Base-by-base conservation (phyloP, 169 alveolate genomes). In the Plasmodium knowlesi region DNA sequence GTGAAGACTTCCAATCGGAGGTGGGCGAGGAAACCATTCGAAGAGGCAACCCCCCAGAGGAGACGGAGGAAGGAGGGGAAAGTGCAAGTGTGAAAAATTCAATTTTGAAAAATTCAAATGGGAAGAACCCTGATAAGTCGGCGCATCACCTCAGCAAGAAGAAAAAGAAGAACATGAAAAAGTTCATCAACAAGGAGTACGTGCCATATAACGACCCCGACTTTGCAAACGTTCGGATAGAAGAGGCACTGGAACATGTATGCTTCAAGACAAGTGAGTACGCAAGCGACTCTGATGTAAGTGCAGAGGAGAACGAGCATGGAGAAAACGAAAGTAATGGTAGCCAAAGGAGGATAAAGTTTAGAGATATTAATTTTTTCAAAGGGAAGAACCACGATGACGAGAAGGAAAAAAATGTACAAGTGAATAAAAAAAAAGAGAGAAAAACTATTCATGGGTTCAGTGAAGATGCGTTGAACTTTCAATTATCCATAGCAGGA, bases 401-500 rank as follows among this genome's bases (percentile, higher is more conserved):
- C 5, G 34, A 16, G 46, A 72, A 34, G 46, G 83, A 34, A 71
- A 71, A 84, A 28, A 84, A 84, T 0, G 14, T 2, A 41, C 54
- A 32, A 28, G 14, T n/a, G 46, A 3, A 14, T 22, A 84, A 43
- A 6, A 30, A 82, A 28, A 54, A 54, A 2, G 61, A 57, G 25
- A 46, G 16, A 5, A 88, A 37, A 79, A 78, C 76, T 0, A 88
- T 88, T 30, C 84, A 95, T 54, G 91, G 89, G 28, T 89, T 88
- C 25, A 70, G 71, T 41, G 95, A 92, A 67, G 93, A 92, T 0
- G 34, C 67, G 50, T 74, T 86, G 41, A 95, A 93, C 70, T 95
- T 93, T 54, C 95, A 91, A 41, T n/a, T 88, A 79, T 78, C 94
- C 0, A 39, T 96, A 53, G 97, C 96, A 32, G 97, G 95, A 32